Percentiles rank a stretch among this genome's conserved stretches.
These are phyloP conservation scores for Dunaliella sp. DNA, from an alignment of 139 green algal species.

Conservation along the genomic window DNA sequence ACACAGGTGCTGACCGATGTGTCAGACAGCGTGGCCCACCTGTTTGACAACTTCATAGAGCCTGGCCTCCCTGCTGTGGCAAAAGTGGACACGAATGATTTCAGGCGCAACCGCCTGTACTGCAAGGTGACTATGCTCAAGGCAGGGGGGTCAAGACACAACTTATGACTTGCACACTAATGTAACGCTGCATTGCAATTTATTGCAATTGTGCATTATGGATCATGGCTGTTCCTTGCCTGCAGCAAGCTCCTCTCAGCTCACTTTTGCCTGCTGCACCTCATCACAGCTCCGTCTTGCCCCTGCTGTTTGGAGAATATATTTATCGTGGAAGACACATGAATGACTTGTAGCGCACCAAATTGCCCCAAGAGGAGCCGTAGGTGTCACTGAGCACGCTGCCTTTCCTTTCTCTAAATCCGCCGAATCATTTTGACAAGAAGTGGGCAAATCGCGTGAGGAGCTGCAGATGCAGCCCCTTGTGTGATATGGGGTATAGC, in stretches of 20 bases:
- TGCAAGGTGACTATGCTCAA: background rate
- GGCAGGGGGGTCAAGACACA: background rate
- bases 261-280: background rate
- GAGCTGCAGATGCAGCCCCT: no score
- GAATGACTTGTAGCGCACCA: no score
- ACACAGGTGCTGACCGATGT: background rate
- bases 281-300: background rate
- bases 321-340: no score
- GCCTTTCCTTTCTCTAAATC: no score
- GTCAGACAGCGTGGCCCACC: slow-evolving; percentile 4
- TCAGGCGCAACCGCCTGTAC: slow-evolving; percentile 13
- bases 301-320: background rate
- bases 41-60: slow-evolving; percentile 10
- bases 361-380: no score
- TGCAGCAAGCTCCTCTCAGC: no score
- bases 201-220: no score
- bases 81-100: slow-evolving; percentile 3
- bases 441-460: no score
- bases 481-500: no score
- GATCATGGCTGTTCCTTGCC: no score
- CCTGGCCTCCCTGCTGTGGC: background rate
- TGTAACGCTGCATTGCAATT: background rate
- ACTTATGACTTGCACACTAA: background rate
- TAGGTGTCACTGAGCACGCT: no score
- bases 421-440: no score